Evolutionary conservation across 495 filamentous ascomycete genomes (phyloP).

Genomic region (Podospora comata): DNA sequence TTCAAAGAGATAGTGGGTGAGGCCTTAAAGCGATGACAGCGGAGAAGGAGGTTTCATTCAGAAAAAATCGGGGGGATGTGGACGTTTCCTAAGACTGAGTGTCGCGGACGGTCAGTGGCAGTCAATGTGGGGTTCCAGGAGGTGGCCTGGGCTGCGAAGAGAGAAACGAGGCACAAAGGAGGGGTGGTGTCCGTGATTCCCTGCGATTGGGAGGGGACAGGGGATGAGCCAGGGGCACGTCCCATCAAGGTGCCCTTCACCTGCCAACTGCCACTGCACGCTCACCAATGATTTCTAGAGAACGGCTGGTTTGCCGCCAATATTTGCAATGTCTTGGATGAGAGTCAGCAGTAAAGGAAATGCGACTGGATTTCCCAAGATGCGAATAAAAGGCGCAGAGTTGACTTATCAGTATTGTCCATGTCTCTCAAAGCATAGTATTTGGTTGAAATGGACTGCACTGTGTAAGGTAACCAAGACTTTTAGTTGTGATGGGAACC

Average conservation of each 20-base stretch:
- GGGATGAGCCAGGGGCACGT: background rate
- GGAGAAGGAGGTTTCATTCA: slow-evolving; percentile 3
- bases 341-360: background rate
- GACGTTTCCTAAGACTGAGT: slow-evolving; percentile 15
- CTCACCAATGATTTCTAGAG: background rate
- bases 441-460: background rate
- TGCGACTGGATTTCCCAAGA: background rate
- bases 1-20: background rate
- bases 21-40: background rate
- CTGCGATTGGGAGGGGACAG: background rate
- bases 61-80: slow-evolving; percentile 18
- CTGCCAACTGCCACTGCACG: background rate
- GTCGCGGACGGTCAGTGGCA: slow-evolving; percentile 23
- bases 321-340: background rate
- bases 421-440: background rate
- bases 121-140: slow-evolving; percentile 27
- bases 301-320: background rate
- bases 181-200: slow-evolving; percentile 25
- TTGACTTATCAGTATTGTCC: background rate
- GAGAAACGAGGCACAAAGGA: slow-evolving; percentile 23
- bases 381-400: background rate
- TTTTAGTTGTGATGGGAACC: background rate
- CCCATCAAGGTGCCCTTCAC: slow-evolving; percentile 6
- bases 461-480: background rate
- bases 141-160: slow-evolving; percentile 10